Percentiles rank a stretch among this genome's conserved stretches.
Conservation (phyloP, 192 early-diverging fungal species). For the Backusella mclennaniae region DNA sequence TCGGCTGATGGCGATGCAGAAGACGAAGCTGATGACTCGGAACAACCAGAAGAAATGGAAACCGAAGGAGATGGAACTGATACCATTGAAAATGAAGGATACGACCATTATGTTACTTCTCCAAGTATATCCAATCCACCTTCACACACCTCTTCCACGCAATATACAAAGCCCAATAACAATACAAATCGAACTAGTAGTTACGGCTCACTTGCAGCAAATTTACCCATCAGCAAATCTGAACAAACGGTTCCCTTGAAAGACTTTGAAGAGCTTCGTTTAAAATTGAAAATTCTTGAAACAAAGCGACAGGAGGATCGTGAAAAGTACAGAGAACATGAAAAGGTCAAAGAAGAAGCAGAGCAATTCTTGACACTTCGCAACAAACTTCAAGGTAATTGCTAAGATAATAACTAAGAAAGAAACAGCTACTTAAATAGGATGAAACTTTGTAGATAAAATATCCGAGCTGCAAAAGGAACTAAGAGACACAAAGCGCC, state of each 20-base stretch:
- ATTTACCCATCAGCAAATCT: slow-evolving; percentile 24
- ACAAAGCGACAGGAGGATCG: slow-evolving; percentile 79
- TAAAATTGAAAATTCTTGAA: slow-evolving; percentile 79
- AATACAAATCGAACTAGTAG: not conserved
- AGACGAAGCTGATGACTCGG: slow-evolving; percentile 35
- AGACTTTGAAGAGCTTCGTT: slow-evolving; percentile 76
- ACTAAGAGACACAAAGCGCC: slow-evolving; percentile 56
- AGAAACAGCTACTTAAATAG: not conserved
- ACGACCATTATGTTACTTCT: too few relatives aligned
- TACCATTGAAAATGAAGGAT: not conserved
- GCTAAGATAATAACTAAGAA: not conserved
- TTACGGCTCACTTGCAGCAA: slow-evolving; percentile 12
- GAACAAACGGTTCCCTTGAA: slow-evolving; percentile 50
- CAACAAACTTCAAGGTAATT: slow-evolving; percentile 59
- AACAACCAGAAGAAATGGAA: slow-evolving; percentile 5
- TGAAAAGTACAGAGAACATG: slow-evolving; percentile 70
- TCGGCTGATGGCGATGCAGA: slow-evolving; percentile 28
- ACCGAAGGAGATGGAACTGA: not conserved
- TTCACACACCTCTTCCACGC: not conserved
- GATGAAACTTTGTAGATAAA: slow-evolving; percentile 41
- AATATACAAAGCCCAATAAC: not conserved
- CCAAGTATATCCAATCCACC: not conserved
- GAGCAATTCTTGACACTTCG: slow-evolving; percentile 63
- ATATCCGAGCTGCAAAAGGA: slow-evolving; percentile 73
- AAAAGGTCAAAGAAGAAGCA: slow-evolving; percentile 67